Base-by-base conservation (phyloP, 139 green algal genomes). In the Auxenochlorella pyrenoidosa region DNA sequence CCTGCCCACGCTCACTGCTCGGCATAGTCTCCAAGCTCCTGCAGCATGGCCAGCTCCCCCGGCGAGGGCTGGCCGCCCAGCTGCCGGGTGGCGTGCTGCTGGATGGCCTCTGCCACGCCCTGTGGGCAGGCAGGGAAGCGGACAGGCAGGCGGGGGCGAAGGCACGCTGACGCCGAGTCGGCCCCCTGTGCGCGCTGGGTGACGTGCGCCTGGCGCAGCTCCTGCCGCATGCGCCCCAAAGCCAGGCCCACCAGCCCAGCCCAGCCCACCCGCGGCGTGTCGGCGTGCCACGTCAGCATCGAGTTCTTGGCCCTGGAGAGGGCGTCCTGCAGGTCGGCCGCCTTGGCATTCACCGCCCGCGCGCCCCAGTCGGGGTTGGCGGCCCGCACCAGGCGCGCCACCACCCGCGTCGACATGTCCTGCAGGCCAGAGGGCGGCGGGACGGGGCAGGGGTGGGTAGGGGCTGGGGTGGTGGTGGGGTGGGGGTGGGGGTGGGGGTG, bases 271-370 rank as follows among this genome's bases (percentile, higher is more conserved):
- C n/a, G 38, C 16, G 86, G 51, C 34, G 68, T 75, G 36, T 85
- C 24, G 15, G 70, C 88, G 75, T 91, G 79, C 75, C 82, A 91
- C 15, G 86, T 91, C 58, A 78, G 76, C 78, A 91, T 91, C 18
- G 43, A 47, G 81, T 85, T 92, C 30, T 92, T 93, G 21, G 71
- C 41, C 26, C 43, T 41, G 43, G 65, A 83, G 65, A 93, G 88
- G 22, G n/a, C 38, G 47, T 38, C 34, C 51, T 86, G 54, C 30
- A 91, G 12, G 38, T 40, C 15, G 12, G 8, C 38, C 59, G 68
- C 87, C 32, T 83, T 58, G 5, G 44, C 16, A 32, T 71, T 83
- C 8, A 78, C 43, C 5, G 54, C 38, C 26, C 47, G 60, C 5
- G 40, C 65, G 40, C 75, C 77, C 86, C 72, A 85, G 13, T 85